phyloP scores from a whole-genome alignment of 345 rosid species.

The Eutrema yunnanense region DNA sequence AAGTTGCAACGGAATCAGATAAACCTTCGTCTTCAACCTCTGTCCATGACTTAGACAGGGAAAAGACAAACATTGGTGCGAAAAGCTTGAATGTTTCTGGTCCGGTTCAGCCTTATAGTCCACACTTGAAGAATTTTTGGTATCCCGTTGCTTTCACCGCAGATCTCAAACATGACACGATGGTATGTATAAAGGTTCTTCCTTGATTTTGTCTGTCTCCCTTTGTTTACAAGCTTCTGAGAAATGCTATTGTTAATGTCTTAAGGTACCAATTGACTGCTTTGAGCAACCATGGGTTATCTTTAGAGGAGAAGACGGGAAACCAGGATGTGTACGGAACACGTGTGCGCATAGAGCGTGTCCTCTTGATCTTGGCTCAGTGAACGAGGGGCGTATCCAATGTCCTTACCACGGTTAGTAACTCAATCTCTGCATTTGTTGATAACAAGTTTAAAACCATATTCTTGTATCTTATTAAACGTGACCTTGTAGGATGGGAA shows the following conservation, averaged over 20 bases:
- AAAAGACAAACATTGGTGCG: slow-evolving; percentile 39
- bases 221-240: background rate
- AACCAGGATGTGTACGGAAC: slow-evolving; percentile 88
- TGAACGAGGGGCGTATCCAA: slow-evolving; percentile 85
- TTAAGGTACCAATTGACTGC: slow-evolving; percentile 90
- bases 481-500: slow-evolving; percentile 75
- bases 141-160: slow-evolving; percentile 82
- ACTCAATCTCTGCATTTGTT: background rate
- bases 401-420: slow-evolving; percentile 98
- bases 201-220: background rate
- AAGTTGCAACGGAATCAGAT: slow-evolving; percentile 37
- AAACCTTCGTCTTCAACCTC: slow-evolving; percentile 46
- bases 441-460: background rate
- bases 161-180: slow-evolving; percentile 79
- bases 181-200: slow-evolving; percentile 43
- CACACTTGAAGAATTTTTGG: slow-evolving; percentile 83
- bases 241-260: background rate
- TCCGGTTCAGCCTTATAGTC: slow-evolving; percentile 77
- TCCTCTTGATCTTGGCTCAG: slow-evolving; percentile 93
- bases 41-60: slow-evolving; percentile 34
- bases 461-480: background rate
- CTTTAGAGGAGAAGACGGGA: slow-evolving; percentile 89
- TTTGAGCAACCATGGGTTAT: slow-evolving; percentile 96
- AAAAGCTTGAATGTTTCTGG: slow-evolving; percentile 88
- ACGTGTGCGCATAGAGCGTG: slow-evolving; percentile 98